Evolutionary conservation across 2,329 filamentous ascomycete genomes (phyloP).

Genomic region (Sporothrix protearum): DNA sequence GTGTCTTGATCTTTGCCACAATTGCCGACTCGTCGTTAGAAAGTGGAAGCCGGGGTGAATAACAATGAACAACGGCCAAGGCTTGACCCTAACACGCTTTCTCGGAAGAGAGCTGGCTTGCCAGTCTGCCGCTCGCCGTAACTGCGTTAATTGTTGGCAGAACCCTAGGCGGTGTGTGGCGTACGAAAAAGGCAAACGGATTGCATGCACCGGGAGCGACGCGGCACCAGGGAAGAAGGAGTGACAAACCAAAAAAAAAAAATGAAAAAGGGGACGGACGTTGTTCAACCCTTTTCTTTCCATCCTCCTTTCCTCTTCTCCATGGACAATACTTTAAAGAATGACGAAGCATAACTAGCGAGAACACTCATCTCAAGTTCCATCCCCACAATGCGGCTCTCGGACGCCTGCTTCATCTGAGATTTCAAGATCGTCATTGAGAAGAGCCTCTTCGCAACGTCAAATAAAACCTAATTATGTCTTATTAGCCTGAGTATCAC

Average conservation of each 20-base stretch:
- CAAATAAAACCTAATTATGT: background rate
- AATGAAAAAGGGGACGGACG: background rate
- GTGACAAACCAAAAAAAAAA: background rate
- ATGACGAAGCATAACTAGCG: background rate
- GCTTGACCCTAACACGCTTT: background rate
- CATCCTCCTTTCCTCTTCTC: background rate
- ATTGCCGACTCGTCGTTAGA: background rate
- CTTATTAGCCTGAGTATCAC: background rate
- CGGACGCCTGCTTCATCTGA: conserved; percentile 11
- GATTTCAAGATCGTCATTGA: background rate
- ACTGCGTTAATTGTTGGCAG: background rate
- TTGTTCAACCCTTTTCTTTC: background rate
- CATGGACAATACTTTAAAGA: background rate
- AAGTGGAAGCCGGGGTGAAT: no score
- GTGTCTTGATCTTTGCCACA: no score
- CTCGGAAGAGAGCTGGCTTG: background rate
- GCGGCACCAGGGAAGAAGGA: background rate
- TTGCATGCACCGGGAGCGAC: background rate
- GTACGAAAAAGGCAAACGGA: background rate
- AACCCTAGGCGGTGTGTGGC: background rate
- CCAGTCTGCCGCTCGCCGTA: background rate
- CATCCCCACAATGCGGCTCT: conserved; percentile 17
- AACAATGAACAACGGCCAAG: background rate
- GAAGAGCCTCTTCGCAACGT: background rate
- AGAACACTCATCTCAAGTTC: background rate